These are phyloP conservation scores for Aspergillus sp. DNA, from an alignment of 2,329 filamentous ascomycete genomes.

Conservation along the genomic window DNA sequence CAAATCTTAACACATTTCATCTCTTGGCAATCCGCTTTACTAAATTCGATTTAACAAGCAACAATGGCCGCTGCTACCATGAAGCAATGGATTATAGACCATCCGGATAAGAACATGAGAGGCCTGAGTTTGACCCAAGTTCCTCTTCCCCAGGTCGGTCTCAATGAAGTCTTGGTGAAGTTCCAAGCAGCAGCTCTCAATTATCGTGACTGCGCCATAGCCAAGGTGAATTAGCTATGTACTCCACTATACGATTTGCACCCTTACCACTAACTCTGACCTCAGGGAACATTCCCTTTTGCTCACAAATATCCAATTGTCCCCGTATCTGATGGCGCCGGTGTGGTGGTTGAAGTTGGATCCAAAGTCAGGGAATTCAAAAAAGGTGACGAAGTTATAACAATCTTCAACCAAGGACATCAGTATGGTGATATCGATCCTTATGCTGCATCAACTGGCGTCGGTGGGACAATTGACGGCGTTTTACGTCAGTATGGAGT, in stretches of 20 bases:
- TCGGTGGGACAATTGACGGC: constrained; percentile 66
- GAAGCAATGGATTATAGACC: constrained; percentile 52
- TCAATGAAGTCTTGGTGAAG: constrained; percentile 69
- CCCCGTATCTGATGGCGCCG: constrained; percentile 35
- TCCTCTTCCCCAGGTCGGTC: constrained; percentile 57
- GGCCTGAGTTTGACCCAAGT: constrained; percentile 51
- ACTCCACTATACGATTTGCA: no score
- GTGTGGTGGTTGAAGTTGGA: constrained; percentile 50
- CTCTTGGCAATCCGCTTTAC: no score
- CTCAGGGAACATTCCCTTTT: constrained; percentile 30
- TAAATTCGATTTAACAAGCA: no score
- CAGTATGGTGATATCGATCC: constrained; percentile 45
- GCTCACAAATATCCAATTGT: constrained; percentile 25
- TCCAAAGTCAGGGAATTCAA: constrained; percentile 53
- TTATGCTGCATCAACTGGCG: constrained; percentile 47
- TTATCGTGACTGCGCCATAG: constrained; percentile 47
- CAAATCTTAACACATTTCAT: no score
- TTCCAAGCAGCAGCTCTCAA: constrained; percentile 47
- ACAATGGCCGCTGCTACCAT: constrained; percentile 41
- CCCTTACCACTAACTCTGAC: constrained; percentile 15
- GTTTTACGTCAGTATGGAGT: constrained; percentile 62
- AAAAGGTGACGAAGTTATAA: constrained; percentile 54
- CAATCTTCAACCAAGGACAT: constrained; percentile 56
- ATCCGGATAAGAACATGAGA: constrained; percentile 53
- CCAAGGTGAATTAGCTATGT: constrained; percentile 42